These are phyloP conservation scores for Annulohypoxylon moriforme DNA, from an alignment of 495 filamentous ascomycete genomes.

Conservation along the genomic window DNA sequence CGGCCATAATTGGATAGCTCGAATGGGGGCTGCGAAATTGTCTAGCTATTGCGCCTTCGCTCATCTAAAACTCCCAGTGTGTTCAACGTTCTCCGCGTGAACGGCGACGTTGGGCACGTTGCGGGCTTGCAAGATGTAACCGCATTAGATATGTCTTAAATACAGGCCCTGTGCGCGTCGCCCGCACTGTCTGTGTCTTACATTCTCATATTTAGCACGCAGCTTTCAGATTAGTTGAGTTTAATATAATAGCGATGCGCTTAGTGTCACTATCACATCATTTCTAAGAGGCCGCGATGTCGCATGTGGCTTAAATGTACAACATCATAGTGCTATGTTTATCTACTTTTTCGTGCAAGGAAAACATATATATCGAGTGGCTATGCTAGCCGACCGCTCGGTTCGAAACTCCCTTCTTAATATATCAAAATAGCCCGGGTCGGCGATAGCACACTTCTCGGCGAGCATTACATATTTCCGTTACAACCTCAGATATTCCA, in stretches of 20 bases:
- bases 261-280: constrained; percentile 13
- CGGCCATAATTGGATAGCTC: not conserved
- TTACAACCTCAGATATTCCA: constrained; percentile 22
- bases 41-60: not conserved
- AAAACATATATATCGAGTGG: not conserved
- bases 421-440: not conserved
- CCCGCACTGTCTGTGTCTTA: not conserved
- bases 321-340: too few species aligned
- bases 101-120: constrained; percentile 18
- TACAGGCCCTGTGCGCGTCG: not conserved
- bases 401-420: not conserved
- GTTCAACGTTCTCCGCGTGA: constrained; percentile 24
- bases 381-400: not conserved
- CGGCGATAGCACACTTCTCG: not conserved
- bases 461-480: constrained; percentile 7
- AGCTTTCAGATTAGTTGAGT: constrained; percentile 9
- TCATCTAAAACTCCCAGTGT: not conserved
- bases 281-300: not conserved
- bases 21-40: not conserved
- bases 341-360: not conserved
- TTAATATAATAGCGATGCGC: constrained; percentile 7
- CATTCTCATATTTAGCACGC: not conserved
- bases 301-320: not conserved
- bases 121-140: constrained; percentile 8
- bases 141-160: constrained; percentile 21